phyloP scores from a whole-genome alignment of 1,139 yeast genomes.

The Lodderomyces metapsilosis region DNA sequence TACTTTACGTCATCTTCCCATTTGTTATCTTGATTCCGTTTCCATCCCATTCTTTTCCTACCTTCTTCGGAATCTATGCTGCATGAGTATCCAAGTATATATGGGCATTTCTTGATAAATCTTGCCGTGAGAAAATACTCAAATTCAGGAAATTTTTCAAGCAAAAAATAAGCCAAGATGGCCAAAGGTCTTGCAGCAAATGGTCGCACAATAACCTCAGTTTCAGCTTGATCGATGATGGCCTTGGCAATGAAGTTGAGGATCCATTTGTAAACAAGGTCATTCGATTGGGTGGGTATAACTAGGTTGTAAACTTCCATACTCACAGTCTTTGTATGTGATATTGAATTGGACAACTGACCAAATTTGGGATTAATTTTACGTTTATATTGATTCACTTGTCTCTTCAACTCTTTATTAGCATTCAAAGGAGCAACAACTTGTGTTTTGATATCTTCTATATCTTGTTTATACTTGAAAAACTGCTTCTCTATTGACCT shows the following conservation, averaged over 20 bases:
- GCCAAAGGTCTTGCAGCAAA: constrained; percentile 82
- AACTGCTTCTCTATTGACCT: constrained; percentile 45
- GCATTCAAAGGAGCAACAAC: constrained; percentile 49
- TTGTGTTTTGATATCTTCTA: constrained; percentile 55
- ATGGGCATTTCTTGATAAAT: constrained; percentile 88
- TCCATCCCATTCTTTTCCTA: constrained; percentile 85
- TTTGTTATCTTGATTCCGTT: constrained; percentile 50
- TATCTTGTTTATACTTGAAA: constrained; percentile 52
- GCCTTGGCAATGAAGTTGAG: constrained; percentile 83
- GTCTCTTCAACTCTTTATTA: constrained; percentile 44
- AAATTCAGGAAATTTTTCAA: constrained; percentile 62
- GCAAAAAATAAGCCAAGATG: constrained; percentile 53
- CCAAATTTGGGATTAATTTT: constrained; percentile 88
- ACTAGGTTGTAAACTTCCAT: constrained; percentile 52
- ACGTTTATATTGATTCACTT: constrained; percentile 51
- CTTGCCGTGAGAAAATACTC: constrained; percentile 71
- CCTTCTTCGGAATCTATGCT: constrained; percentile 80
- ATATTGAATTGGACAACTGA: constrained; percentile 71
- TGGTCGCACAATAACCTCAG: constrained; percentile 82
- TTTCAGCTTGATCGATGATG: constrained; percentile 85
- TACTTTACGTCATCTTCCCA: constrained; percentile 82
- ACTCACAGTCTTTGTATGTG: constrained; percentile 56
- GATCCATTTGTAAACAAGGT: constrained; percentile 65
- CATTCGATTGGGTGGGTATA: constrained; percentile 38
- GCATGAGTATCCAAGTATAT: constrained; percentile 77